A percentile compares a stretch with the other conserved stretches of the same genome.
Conservation (phyloP, 805 yeast genomes). For the Yarrowia bubula region DNA sequence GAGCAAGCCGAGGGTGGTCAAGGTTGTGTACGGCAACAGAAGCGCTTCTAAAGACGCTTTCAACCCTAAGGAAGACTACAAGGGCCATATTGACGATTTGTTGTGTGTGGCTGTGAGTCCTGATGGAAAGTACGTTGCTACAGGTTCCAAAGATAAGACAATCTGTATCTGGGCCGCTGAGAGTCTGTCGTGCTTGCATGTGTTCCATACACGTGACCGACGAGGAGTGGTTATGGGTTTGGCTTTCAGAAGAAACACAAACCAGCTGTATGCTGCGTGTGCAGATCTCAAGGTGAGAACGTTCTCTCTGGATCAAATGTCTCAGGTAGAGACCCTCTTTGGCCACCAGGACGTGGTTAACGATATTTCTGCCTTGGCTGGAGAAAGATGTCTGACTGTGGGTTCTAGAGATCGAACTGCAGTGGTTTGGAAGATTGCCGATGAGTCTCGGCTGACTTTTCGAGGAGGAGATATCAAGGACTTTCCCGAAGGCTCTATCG, state of each 20-base stretch:
- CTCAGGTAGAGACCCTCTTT: constrained; percentile 85
- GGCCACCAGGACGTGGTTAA: constrained; percentile 93
- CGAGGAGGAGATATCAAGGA: constrained; percentile 71
- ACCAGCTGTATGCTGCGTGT: constrained; percentile 87
- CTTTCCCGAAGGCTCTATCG: constrained; percentile 76
- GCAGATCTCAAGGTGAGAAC: constrained; percentile 89
- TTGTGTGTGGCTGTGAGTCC: constrained; percentile 78
- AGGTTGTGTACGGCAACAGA: constrained; percentile 55
- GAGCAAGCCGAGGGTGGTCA: constrained; percentile 62
- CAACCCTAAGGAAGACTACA: constrained; percentile 49
- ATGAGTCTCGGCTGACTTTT: constrained; percentile 89
- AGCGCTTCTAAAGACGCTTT: constrained; percentile 33
- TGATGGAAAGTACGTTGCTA: constrained; percentile 83
- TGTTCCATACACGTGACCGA: constrained; percentile 69
- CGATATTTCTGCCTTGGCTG: constrained; percentile 75
- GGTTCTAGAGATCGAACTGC: constrained; percentile 95
- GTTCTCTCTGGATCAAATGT: constrained; percentile 76
- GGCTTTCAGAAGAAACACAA: constrained; percentile 74
- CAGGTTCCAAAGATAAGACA: constrained; percentile 84
- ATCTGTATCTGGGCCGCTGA: constrained; percentile 85
- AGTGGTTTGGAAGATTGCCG: constrained; percentile 94
- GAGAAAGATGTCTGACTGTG: constrained; percentile 92
- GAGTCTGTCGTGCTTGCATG: constrained; percentile 69
- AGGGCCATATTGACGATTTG: constrained; percentile 77
- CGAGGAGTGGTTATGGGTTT: constrained; percentile 71